Base-by-base conservation (phyloP, 441 rosid genomes). In the Gossypium gossypioides region DNA sequence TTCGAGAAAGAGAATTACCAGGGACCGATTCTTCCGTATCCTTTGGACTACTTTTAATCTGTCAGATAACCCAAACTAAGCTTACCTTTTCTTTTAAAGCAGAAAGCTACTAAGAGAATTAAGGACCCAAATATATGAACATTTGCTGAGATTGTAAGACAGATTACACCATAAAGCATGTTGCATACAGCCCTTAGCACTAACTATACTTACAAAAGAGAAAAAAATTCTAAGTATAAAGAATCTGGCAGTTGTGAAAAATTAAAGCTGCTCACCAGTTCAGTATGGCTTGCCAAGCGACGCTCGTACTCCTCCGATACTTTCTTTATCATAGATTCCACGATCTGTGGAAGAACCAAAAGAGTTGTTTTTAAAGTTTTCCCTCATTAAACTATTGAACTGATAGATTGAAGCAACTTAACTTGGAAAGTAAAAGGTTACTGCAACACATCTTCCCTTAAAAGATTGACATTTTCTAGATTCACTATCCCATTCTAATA, bases 251-350 rank as follows among this genome's bases (percentile, higher is more conserved):
- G 55, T 65, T 13, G 6, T 65, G 69, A 65, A 63, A 50, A 48
- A 66, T 46, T 46, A 24, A 24, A 66, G 40, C 70, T 46, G 16
- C 88, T 85, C 71, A 87, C 90, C 81, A 63, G 72, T 76, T 76
- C 85, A 76, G 62, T 83, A 44, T 86, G 84, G 75, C 69, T 81
- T 59, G 85, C 78, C 52, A 86, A 71, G 54, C 85, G 86, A 68
- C 68, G 84, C 60, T 81, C 86, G 73, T 87, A 78, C 78, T 87
- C 93, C 86, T 85, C 87, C 76, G 84, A 74, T 52, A 89, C 85
- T 79, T 83, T 89, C 68, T 70, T 71, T 67, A 89, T 63, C 83
- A 89, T 82, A 81, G 86, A 85, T 70, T 87, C 93, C 82, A 94
- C 94, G 77, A 91, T 75, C 99, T 94, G 86, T 75, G 46, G 56